Evolutionary conservation across 495 filamentous ascomycete species (phyloP).

Genomic region (Penicillium malachiteum): DNA sequence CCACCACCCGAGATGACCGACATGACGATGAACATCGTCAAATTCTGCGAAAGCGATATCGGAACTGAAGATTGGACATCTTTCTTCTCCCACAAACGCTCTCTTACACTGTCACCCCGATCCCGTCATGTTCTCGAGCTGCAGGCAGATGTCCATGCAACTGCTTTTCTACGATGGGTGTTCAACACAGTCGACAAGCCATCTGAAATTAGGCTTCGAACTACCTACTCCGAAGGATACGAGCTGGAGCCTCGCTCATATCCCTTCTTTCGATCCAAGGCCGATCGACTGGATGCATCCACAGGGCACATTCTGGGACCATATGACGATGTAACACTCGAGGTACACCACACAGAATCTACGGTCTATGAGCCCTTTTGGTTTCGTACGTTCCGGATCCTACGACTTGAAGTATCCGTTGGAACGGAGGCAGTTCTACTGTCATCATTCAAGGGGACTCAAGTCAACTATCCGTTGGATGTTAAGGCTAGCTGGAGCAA

Average conservation of each 20-base stretch:
- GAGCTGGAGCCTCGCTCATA: conserved; percentile 38
- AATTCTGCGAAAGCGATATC: conserved; percentile 22
- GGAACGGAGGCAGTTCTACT: conserved; percentile 17
- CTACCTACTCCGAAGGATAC: conserved; percentile 43
- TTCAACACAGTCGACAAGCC: conserved; percentile 18
- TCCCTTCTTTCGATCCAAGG: conserved; percentile 38
- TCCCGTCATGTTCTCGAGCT: conserved; percentile 34
- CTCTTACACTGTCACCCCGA: conserved; percentile 17
- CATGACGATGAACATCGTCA: conserved; percentile 17
- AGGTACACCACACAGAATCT: conserved; percentile 5
- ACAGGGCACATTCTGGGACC: conserved; percentile 34
- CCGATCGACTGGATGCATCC: conserved; percentile 31
- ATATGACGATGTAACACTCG: conserved; percentile 28
- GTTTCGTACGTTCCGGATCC: conserved; percentile 40
- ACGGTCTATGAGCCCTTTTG: conserved; percentile 37
- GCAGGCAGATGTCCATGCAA: conserved; percentile 37
- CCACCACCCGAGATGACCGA: conserved; percentile 32
- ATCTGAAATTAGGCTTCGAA: conserved; percentile 26
- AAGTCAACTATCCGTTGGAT: conserved; percentile 34
- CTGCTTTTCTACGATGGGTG: conserved; percentile 34
- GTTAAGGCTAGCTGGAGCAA: conserved; percentile 30
- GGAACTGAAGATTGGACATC: conserved; percentile 18
- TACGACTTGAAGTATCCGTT: conserved; percentile 29
- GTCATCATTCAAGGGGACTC: conserved; percentile 19
- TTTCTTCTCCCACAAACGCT: conserved; percentile 6